phyloP scores from a whole-genome alignment of 345 rosid species.

The Citrus australasica region DNA sequence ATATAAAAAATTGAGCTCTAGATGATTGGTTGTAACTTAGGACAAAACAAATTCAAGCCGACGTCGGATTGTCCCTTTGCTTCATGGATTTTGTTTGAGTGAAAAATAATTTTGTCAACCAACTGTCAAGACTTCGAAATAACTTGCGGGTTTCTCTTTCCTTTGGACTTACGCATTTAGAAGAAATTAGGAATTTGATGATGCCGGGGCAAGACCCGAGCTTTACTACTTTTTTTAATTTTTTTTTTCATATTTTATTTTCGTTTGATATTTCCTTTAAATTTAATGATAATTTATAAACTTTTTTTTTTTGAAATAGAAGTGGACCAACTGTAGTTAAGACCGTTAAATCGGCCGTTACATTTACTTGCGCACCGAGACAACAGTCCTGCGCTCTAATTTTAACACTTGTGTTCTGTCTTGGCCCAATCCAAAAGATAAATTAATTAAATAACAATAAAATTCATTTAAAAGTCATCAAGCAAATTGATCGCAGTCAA shows the following conservation, averaged over 20 bases:
- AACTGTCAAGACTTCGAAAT: no score
- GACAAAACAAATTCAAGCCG: not conserved
- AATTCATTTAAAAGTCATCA: not conserved
- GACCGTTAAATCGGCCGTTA: slow-evolving; percentile 20
- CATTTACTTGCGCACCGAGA: not conserved
- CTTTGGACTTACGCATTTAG: not conserved
- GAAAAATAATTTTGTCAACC: not conserved
- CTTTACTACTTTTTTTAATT: not conserved
- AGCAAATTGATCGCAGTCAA: no score
- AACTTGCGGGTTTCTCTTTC: not conserved
- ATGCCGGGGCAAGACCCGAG: not conserved
- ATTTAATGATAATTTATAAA: not conserved
- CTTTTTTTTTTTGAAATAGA: not conserved
- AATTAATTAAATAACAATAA: not conserved
- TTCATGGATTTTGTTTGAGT: not conserved
- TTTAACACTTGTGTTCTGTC: not conserved
- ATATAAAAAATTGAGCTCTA: not conserved
- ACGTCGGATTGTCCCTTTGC: not conserved
- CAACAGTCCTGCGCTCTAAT: not conserved
- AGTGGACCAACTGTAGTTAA: not conserved
- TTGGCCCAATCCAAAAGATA: not conserved
- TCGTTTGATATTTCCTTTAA: no score
- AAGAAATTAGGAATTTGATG: not conserved
- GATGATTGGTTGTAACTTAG: not conserved
- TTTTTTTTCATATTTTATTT: no score